Conservation (phyloP, 1,139 yeast species). For the Blastobotrys raffinosifermentans region DNA sequence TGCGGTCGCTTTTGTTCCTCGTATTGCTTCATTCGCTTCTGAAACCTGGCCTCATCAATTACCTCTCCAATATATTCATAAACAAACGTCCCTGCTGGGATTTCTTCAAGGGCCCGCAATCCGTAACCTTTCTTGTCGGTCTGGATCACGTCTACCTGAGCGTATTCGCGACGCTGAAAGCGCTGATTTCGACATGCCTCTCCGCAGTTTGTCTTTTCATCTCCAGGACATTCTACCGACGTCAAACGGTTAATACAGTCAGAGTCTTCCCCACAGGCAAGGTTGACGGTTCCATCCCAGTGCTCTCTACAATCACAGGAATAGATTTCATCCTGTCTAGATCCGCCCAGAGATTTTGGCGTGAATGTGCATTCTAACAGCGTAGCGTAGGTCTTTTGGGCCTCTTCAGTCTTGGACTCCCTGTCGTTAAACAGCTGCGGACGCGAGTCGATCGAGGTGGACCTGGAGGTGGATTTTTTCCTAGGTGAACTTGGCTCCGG, state of each 20-base stretch:
- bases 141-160: conserved; percentile 64
- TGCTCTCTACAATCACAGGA: conserved; percentile 77
- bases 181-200: conserved; percentile 78
- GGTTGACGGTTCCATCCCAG: conserved; percentile 39
- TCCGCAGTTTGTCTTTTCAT: conserved; percentile 62
- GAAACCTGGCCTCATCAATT: conserved; percentile 66
- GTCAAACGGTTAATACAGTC: conserved; percentile 91
- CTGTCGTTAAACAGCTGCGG: conserved; percentile 43
- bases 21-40: conserved; percentile 67
- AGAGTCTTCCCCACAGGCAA: conserved; percentile 79
- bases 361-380: conserved; percentile 58
- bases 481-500: too few species aligned
- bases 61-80: conserved; percentile 95
- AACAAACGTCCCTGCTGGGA: conserved; percentile 63
- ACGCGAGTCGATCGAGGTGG: too few species aligned
- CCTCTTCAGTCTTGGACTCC: conserved; percentile 67
- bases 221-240: conserved; percentile 82
- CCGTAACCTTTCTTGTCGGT: conserved; percentile 90
- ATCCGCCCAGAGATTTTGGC: conserved; percentile 52
- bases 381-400: conserved; percentile 50
- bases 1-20: conserved; percentile 69
- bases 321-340: conserved; percentile 73
- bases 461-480: too few species aligned
- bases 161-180: conserved; percentile 70
- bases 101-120: conserved; percentile 56